Base-by-base conservation (phyloP, 2,329 filamentous ascomycete genomes). In the Coniochaeta pulveracea region DNA sequence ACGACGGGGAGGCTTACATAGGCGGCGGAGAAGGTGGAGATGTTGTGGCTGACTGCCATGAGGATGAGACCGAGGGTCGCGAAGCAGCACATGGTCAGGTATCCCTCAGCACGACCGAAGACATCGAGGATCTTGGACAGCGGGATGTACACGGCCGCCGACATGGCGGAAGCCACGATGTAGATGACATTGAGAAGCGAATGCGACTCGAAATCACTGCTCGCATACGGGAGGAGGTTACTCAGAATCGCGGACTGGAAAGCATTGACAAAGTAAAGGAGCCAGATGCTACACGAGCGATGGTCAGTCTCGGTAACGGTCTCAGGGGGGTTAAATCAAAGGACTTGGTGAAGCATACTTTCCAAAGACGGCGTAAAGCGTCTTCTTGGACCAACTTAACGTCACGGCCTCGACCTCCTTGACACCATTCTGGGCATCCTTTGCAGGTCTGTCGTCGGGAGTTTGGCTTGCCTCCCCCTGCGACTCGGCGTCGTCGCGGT, bases 31-130 rank as follows among this genome's bases (percentile, higher is more conserved):
- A 58, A 78, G 1, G 64, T 69, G 28, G 62, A 49, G 9, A 77
- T 58, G 36, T 63, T 63, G 12, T 63, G 56, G 47, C 64, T 76
- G 1, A 61, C 57, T 19, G 76, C 76, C 61, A 77, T 78, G 43
- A 81, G 58, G 23, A 75, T 59, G 40, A 77, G 41, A 10, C 66
- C 63, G 18, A 70, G 52, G 24, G 70, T 63, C 29, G 55, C 58
- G 17, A 65, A 47, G 11, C 48, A 28, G 17, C 57, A 51, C 45
- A 57, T 58, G 30, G 58, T 40, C 5, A 54, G 50, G 32, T 64
- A 64, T 4, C 60, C 61, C 40, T 65, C 58, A 10, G 61, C 51
- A 19, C 64, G 58, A 22, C 63, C 63, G 53, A 61, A 66, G n/a
- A 60, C 49, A 41, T 67, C 63, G 26, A 63, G 56, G 15, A 65